Conservation (phyloP, 2,329 filamentous ascomycete genomes). For the Gnomoniopsis sp. region DNA sequence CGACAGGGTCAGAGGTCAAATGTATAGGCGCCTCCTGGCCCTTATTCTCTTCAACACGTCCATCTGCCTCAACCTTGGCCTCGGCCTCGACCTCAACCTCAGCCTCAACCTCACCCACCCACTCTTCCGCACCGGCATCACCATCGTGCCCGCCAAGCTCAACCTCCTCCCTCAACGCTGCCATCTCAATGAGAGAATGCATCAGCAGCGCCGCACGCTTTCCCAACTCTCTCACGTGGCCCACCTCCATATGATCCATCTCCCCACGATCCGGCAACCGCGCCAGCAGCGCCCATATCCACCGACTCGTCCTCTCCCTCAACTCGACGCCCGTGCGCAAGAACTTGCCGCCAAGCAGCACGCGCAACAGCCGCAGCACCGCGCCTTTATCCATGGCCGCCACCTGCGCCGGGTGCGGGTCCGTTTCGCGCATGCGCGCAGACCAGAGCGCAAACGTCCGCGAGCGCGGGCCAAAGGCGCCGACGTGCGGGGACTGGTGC, state of each 20-base stretch:
- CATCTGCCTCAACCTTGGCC: conserved; percentile 30
- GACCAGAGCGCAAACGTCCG: conserved; percentile 51
- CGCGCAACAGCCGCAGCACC: conserved; percentile 62
- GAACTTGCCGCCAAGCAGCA: conserved; percentile 63
- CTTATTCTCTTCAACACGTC: conserved; percentile 35
- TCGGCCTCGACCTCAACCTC: conserved; percentile 27
- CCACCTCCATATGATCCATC: conserved; percentile 72
- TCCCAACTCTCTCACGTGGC: conserved; percentile 73
- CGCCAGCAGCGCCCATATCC: conserved; percentile 82
- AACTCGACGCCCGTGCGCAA: conserved; percentile 58
- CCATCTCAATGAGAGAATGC: conserved; percentile 51
- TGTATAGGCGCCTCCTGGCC: conserved; percentile 36
- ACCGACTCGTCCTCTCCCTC: conserved; percentile 67
- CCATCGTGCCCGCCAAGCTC: conserved; percentile 35
- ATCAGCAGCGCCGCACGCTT: conserved; percentile 67
- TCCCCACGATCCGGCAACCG: conserved; percentile 71
- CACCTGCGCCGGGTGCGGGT: conserved; percentile 57
- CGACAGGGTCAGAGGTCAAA: conserved; percentile 28
- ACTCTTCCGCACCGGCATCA: conserved; percentile 38
- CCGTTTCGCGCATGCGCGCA: conserved; percentile 45
- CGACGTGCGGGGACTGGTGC: conserved; percentile 42
- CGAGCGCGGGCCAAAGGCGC: conserved; percentile 48
- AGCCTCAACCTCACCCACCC: conserved; percentile 35
- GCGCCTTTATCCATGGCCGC: conserved; percentile 64
- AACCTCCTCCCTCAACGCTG: conserved; percentile 40